Conservation (phyloP, 305 asterid genomes). For the Petunia hybrid region DNA sequence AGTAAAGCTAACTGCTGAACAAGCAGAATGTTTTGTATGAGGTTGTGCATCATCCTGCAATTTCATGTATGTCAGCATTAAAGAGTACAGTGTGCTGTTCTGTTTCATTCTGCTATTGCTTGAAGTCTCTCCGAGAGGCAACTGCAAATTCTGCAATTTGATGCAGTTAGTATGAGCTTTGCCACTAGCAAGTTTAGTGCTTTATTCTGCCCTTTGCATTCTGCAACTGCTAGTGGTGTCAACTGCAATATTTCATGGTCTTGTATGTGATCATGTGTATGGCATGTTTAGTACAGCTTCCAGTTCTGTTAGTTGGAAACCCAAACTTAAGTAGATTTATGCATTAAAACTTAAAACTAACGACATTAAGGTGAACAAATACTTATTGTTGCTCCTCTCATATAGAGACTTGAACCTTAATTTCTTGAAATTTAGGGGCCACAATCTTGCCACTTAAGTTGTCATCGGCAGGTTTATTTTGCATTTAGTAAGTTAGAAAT, state of each 20-base stretch:
- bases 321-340: too few species aligned
- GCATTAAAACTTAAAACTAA: not conserved
- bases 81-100: not conserved
- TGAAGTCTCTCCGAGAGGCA: not conserved
- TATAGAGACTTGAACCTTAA: not conserved
- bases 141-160: not conserved
- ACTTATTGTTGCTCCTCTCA: not conserved
- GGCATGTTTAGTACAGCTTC: slow-evolving; percentile 3
- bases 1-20: slow-evolving; percentile 1
- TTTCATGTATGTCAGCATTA: not conserved
- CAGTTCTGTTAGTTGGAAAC: not conserved
- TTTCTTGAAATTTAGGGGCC: not conserved
- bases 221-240: not conserved
- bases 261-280: not conserved
- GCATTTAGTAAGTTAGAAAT: slow-evolving; percentile 5
- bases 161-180: not conserved
- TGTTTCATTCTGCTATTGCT: not conserved
- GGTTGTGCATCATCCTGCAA: slow-evolving; percentile 13
- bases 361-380: not conserved
- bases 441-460: not conserved
- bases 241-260: not conserved
- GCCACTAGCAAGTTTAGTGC: not conserved
- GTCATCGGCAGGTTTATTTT: slow-evolving; percentile 1
- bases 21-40: not conserved
- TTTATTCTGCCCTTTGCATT: not conserved